Conservation (phyloP, 2,329 filamentous ascomycete genomes). For the Stagonosporopsis tanaceti region DNA sequence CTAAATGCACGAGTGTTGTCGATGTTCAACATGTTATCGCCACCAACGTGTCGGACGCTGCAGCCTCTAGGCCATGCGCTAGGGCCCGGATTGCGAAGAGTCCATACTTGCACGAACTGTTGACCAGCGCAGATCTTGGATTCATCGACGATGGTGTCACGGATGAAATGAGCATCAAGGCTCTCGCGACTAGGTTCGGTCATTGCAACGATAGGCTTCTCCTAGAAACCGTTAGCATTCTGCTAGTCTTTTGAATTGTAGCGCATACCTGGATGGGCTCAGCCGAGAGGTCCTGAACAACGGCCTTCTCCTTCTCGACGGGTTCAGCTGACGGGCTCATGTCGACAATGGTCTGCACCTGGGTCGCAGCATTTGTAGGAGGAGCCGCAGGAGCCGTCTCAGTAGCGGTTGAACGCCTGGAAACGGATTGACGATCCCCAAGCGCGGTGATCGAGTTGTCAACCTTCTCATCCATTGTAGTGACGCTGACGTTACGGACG, state of each 20-base stretch:
- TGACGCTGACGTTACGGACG: conserved; percentile 86
- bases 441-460: conserved; percentile 73
- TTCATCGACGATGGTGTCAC: conserved; percentile 81
- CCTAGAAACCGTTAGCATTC: conserved; percentile 36
- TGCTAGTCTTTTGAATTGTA: conserved; percentile 32
- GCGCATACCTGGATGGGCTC: conserved; percentile 32
- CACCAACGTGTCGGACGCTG: conserved; percentile 88
- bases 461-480: conserved; percentile 79
- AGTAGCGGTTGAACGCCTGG: conserved; percentile 58
- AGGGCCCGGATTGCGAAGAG: conserved; percentile 83
- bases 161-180: conserved; percentile 74
- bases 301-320: conserved; percentile 54
- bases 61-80: conserved; percentile 86
- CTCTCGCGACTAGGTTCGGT: conserved; percentile 17
- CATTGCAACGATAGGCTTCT: conserved; percentile 33
- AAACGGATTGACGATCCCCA: conserved; percentile 67
- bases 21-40: conserved; percentile 95
- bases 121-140: conserved; percentile 73
- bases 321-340: conserved; percentile 66
- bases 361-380: conserved; percentile 62
- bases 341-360: conserved; percentile 69
- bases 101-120: conserved; percentile 90
- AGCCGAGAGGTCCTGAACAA: conserved; percentile 48
- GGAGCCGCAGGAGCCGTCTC: conserved; percentile 58
- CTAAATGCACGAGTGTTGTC: conserved; percentile 82